A percentile compares a stretch with the other conserved stretches of the same genome.
phyloP scores from a whole-genome alignment of 176 grass and related monocot species.

The Aegilops umbellulata region DNA sequence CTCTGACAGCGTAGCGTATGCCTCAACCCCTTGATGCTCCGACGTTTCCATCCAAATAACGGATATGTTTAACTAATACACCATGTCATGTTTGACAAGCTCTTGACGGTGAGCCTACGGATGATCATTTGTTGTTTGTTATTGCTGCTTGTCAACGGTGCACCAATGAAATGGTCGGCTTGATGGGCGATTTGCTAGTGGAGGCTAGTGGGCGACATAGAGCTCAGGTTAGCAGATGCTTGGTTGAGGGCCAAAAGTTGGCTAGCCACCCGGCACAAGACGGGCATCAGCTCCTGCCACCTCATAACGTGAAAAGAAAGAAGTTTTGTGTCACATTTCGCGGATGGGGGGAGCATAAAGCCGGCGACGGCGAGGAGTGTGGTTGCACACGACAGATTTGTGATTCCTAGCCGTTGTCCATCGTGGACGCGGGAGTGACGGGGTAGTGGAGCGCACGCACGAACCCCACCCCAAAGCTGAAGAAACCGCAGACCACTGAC shows the following conservation, averaged over 20 bases:
- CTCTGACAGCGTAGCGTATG: too few relatives aligned
- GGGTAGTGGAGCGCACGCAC: slow-evolving; percentile 29
- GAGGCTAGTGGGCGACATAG: neutral
- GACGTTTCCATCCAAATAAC: neutral
- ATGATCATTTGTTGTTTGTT: neutral
- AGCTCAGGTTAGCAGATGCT: neutral
- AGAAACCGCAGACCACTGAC: neutral
- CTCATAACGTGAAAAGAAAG: neutral
- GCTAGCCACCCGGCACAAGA: too few relatives aligned
- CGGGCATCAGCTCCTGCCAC: neutral
- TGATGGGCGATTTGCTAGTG: neutral
- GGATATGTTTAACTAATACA: neutral
- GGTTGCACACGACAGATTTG: neutral
- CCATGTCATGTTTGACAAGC: neutral
- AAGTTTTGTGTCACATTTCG: neutral
- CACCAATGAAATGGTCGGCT: too few relatives aligned
- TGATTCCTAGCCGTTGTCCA: neutral
- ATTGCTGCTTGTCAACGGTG: neutral
- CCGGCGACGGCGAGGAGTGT: neutral
- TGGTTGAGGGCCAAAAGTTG: too few relatives aligned
- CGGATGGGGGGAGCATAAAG: neutral
- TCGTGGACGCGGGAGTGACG: neutral
- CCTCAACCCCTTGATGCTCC: neutral
- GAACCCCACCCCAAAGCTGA: neutral
- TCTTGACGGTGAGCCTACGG: neutral